Conservation (phyloP, 768 basidiomycete species). For the Xerocomellus chrysenteron region DNA sequence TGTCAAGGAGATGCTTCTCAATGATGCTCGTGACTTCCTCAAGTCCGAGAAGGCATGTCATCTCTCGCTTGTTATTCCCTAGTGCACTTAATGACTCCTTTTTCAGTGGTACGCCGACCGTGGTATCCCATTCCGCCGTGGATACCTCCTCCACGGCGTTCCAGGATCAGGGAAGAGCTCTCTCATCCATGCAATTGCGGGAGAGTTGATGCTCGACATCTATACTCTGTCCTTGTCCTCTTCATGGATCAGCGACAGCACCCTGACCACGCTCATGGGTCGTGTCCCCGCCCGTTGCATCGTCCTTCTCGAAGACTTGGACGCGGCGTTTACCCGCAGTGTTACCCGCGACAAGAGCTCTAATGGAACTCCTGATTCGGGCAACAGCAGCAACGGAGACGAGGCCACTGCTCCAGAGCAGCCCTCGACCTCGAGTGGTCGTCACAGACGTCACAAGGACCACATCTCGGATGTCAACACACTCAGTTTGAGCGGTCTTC, state of each 20-base stretch:
- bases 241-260: constrained; percentile 86
- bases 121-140: constrained; percentile 88
- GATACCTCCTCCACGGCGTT: constrained; percentile 81
- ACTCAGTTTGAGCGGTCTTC: constrained; percentile 72
- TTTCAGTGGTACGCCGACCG: constrained; percentile 87
- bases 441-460: constrained; percentile 49
- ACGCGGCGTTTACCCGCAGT: constrained; percentile 83
- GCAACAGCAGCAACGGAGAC: constrained; percentile 32
- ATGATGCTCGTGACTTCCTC: constrained; percentile 81
- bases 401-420: constrained; percentile 32
- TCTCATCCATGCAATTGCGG: constrained; percentile 84
- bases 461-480: constrained; percentile 78
- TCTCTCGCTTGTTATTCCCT: background rate
- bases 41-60: constrained; percentile 70
- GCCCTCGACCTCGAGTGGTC: constrained; percentile 35
- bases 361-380: constrained; percentile 43
- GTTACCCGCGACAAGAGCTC: constrained; percentile 60
- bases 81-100: background rate
- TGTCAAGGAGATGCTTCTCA: constrained; percentile 85
- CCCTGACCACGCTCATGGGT: constrained; percentile 82
- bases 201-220: constrained; percentile 86
- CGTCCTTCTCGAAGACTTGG: constrained; percentile 86
- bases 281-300: constrained; percentile 84
- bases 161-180: constrained; percentile 87
- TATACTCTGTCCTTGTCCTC: constrained; percentile 87